A percentile compares a stretch with the other conserved stretches of the same genome.
Evolutionary conservation across 768 basidiomycete genomes (phyloP).

Genomic region (Coprinellus micaceus): DNA sequence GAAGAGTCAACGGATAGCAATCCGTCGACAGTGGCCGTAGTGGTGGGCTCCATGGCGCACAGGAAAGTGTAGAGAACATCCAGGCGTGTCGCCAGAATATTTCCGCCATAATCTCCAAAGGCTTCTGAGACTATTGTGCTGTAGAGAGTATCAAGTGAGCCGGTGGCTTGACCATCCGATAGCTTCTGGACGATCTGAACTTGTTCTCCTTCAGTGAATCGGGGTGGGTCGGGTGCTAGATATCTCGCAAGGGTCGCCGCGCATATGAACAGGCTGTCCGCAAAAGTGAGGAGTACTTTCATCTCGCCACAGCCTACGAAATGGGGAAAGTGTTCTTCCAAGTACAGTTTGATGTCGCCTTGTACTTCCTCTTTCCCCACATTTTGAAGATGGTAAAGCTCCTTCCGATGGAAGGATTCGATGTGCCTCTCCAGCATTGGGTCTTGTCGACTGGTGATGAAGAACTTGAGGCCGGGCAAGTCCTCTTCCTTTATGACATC

Average conservation of each 20-base stretch:
- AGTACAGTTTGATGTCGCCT: constrained; percentile 7
- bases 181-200: not conserved
- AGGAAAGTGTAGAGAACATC: not conserved
- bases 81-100: too few relatives aligned
- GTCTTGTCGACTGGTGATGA: constrained; percentile 15
- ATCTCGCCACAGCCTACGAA: constrained; percentile 1
- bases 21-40: too few relatives aligned
- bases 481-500: constrained; percentile 1
- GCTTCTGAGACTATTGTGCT: not conserved
- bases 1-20: not conserved
- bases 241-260: constrained; percentile 13
- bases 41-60: not conserved
- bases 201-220: not conserved
- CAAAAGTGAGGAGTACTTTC: not conserved
- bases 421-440: constrained; percentile 2
- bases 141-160: too few relatives aligned
- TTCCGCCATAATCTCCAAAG: not conserved
- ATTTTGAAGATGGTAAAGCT: constrained; percentile 12
- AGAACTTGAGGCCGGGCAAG: constrained; percentile 14
- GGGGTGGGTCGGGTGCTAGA: not conserved
- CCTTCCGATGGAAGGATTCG: constrained; percentile 2
- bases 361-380: constrained; percentile 7
- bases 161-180: not conserved
- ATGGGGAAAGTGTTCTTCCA: constrained; percentile 1
- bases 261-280: constrained; percentile 14